phyloP scores from a whole-genome alignment of 257 asterid genomes.

The Capsicum chinense region DNA sequence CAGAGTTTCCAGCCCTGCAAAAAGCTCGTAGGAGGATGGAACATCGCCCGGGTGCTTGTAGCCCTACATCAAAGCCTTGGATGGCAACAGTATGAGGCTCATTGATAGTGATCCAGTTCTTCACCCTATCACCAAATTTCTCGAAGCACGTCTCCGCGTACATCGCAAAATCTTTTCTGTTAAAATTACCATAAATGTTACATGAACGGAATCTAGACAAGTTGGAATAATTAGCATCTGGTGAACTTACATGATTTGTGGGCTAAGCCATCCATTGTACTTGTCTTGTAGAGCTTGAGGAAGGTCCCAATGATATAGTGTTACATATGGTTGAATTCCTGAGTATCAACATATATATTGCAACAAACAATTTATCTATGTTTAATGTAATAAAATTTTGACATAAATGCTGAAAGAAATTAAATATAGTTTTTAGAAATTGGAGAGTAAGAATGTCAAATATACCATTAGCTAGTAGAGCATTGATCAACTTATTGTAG shows the following conservation, averaged over 20 bases:
- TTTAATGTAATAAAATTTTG: neutral
- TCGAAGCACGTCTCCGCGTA: slow-evolving; percentile 85
- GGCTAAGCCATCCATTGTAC: slow-evolving; percentile 75
- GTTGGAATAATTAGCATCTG: neutral
- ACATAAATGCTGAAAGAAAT: neutral
- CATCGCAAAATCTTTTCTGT: slow-evolving; percentile 67
- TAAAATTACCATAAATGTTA: neutral
- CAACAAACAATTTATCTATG: neutral
- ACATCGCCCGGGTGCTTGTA: slow-evolving; percentile 46
- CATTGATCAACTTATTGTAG: slow-evolving; percentile 74
- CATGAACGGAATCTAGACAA: neutral
- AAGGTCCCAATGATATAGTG: slow-evolving; percentile 93
- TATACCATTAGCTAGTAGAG: slow-evolving; percentile 70
- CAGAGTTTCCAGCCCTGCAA: slow-evolving; percentile 28
- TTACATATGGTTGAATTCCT: slow-evolving; percentile 88
- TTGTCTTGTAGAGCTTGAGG: slow-evolving; percentile 78
- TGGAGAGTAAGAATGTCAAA: neutral
- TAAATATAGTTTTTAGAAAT: neutral
- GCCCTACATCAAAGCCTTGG: slow-evolving; percentile 80
- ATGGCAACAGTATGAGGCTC: slow-evolving; percentile 80
- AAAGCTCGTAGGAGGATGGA: slow-evolving; percentile 40
- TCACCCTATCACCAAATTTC: slow-evolving; percentile 84
- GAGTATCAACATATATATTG: neutral
- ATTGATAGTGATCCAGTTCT: slow-evolving; percentile 91
- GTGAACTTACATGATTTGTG: slow-evolving; percentile 60